A percentile compares a stretch with the other conserved stretches of the same genome.
Evolutionary conservation across 208 protist genomes (phyloP).

Genomic region (Tritrichomonas musculus): DNA sequence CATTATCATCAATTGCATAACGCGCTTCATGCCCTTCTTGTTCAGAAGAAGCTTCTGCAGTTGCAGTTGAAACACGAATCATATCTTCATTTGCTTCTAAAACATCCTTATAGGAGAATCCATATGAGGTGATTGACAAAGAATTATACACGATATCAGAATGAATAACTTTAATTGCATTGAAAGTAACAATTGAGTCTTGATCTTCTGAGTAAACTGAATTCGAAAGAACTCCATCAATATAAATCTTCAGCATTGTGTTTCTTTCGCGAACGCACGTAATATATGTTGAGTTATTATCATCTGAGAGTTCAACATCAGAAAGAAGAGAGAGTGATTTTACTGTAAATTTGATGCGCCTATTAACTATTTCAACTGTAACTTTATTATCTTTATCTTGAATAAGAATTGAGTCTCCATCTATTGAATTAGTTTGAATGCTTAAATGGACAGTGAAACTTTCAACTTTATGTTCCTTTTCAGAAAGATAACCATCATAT

Average conservation of each 20-base stretch:
- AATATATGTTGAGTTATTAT: neutral
- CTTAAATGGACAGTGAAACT: neutral
- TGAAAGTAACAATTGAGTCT: no score
- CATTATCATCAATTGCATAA: no score
- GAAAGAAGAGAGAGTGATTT: neutral
- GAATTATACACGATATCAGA: no score
- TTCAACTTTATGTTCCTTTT: neutral
- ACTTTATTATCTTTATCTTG: neutral
- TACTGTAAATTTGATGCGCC: neutral
- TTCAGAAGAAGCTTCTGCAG: no score
- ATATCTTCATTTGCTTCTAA: no score
- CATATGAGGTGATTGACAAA: no score
- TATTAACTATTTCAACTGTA: neutral
- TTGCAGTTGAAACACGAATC: no score
- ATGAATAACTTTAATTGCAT: no score
- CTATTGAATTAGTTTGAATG: neutral
- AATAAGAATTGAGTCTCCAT: neutral
- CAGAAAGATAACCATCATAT: no score
- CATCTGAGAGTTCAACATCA: neutral
- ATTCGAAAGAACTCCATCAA: neutral
- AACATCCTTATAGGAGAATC: no score
- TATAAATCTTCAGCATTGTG: slow-evolving; percentile 23
- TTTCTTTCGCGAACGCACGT: neutral
- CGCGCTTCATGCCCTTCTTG: no score
- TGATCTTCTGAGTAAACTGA: neutral